Percentiles rank a stretch among this genome's conserved stretches.
phyloP scores from a whole-genome alignment of 2,329 filamentous ascomycete genomes.

The Lizonia empirigonia region DNA sequence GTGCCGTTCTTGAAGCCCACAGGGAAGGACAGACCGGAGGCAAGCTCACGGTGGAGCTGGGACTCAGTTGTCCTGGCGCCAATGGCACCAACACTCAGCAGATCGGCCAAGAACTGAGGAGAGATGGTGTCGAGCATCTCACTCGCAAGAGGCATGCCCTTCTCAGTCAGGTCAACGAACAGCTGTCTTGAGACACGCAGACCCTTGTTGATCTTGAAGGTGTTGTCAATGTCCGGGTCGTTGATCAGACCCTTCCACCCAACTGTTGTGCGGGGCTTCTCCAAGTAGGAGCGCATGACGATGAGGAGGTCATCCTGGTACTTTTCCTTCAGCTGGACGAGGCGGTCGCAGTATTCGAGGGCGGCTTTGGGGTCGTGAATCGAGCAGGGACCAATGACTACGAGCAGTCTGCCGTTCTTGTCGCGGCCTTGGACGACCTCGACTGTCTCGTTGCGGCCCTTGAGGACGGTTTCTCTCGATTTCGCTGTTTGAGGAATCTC shows the following conservation, averaged over 20 bases:
- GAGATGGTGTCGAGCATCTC: constrained; percentile 99
- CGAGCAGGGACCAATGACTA: constrained; percentile 93
- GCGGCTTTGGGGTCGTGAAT: constrained; percentile 94
- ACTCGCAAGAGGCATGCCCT: constrained; percentile 93
- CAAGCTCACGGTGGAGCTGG: constrained; percentile 92
- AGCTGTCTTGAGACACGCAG: constrained; percentile 83
- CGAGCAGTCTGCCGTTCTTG: constrained; percentile 64
- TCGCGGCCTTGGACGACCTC: constrained; percentile 66
- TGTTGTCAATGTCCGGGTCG: constrained; percentile 97
- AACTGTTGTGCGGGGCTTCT: constrained; percentile 97
- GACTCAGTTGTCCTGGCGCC: constrained; percentile 97
- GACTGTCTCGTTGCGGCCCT: constrained; percentile 65
- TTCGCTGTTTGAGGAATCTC: constrained; percentile 70
- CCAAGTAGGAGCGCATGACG: constrained; percentile 97
- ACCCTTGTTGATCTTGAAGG: constrained; percentile 99
- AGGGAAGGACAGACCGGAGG: constrained; percentile 92
- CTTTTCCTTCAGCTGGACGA: constrained; percentile 83
- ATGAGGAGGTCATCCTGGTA: constrained; percentile 89
- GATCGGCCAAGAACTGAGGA: constrained; percentile 92
- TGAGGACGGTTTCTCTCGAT: constrained; percentile 62
- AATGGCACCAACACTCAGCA: constrained; percentile 89
- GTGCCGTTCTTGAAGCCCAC: constrained; percentile 99
- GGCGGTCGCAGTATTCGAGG: constrained; percentile 87
- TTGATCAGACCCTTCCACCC: constrained; percentile 99
- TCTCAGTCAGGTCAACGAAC: constrained; percentile 88